phyloP scores from a whole-genome alignment of 768 basidiomycete genomes.

The Phaeolepiota aurea region DNA sequence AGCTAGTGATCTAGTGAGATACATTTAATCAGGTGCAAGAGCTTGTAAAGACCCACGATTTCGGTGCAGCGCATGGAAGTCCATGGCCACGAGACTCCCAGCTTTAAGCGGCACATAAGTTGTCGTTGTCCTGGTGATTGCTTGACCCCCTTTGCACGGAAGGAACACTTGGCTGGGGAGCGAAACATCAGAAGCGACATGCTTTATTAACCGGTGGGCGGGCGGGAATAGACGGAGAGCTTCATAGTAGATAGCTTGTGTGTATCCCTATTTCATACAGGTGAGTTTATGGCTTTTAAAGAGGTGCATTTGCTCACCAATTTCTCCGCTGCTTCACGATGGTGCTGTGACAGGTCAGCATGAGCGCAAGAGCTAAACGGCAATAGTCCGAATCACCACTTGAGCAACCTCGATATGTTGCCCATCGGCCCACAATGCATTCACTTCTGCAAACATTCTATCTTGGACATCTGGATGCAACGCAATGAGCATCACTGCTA shows the following conservation, averaged over 20 bases:
- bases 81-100: slow-evolving; percentile 27
- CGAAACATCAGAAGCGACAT: neutral
- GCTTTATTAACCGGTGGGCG: neutral
- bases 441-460: neutral
- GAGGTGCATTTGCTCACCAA: neutral
- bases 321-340: neutral
- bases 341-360: neutral
- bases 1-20: slow-evolving; percentile 15
- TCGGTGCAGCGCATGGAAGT: slow-evolving; percentile 29
- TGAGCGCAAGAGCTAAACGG: neutral
- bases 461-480: neutral
- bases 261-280: neutral
- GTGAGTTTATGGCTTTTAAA: neutral
- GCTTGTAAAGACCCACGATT: slow-evolving; percentile 24
- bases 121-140: slow-evolving; percentile 1
- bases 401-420: neutral
- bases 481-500: neutral
- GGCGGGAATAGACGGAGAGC: neutral
- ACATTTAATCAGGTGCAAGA: neutral
- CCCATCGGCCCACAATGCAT: neutral
- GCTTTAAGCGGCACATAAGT: slow-evolving; percentile 22
- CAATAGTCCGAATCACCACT: neutral
- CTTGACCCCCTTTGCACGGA: neutral
- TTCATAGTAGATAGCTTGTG: neutral
- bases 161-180: neutral